Evolutionary conservation across 768 basidiomycete genomes (phyloP).

Genomic region (Termitomyces sp.): DNA sequence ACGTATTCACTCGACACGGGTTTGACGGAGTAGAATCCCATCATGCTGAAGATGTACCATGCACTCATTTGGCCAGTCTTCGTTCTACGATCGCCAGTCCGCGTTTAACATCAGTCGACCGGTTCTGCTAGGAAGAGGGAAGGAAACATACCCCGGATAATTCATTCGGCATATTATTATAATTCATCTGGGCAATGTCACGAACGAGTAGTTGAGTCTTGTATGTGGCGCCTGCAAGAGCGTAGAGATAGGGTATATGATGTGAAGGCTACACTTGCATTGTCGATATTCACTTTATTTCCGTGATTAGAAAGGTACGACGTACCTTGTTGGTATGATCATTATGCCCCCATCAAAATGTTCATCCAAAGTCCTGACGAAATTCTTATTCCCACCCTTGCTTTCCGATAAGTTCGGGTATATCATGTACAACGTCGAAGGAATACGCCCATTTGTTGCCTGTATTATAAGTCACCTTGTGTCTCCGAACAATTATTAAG

Average conservation of each 20-base stretch:
- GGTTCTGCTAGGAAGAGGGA: too few relatives aligned
- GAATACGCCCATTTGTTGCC: constrained; percentile 66
- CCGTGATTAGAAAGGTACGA: background rate
- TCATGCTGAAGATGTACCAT: constrained; percentile 79
- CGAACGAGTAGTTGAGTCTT: constrained; percentile 72
- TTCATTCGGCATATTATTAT: constrained; percentile 65
- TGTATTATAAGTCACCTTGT: constrained; percentile 11
- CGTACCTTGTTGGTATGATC: constrained; percentile 77
- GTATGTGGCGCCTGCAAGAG: constrained; percentile 65
- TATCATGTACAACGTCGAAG: constrained; percentile 73
- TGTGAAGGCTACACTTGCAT: constrained; percentile 62
- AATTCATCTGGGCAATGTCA: constrained; percentile 59
- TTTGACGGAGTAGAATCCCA: constrained; percentile 85
- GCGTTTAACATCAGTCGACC: too few relatives aligned
- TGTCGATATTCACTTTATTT: too few relatives aligned
- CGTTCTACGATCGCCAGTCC: constrained; percentile 47
- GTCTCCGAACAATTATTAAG: too few relatives aligned
- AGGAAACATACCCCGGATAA: constrained; percentile 58
- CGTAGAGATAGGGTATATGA: constrained; percentile 82
- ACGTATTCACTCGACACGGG: constrained; percentile 75
- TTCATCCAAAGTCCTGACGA: constrained; percentile 64
- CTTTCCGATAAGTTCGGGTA: constrained; percentile 55
- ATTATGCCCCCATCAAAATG: constrained; percentile 66
- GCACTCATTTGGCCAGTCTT: constrained; percentile 92
- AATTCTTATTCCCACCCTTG: constrained; percentile 64